Conservation (phyloP, 116 monocot genomes). For the Iris pallida region DNA sequence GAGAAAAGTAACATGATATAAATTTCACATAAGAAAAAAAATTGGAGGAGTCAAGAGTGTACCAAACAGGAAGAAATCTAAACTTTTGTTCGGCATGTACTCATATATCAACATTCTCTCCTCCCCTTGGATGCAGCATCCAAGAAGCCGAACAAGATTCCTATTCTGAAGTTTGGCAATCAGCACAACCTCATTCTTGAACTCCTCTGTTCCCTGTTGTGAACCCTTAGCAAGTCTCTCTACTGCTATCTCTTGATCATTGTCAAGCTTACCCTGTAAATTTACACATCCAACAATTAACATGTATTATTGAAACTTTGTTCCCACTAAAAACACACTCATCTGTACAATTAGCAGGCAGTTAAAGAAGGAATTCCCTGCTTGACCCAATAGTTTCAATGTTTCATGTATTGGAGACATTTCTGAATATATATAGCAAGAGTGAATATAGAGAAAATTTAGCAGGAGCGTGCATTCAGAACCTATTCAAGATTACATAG, state of each 20-base stretch:
- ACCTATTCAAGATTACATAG: no score
- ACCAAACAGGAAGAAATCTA: constrained; percentile 77
- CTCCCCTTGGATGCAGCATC: constrained; percentile 64
- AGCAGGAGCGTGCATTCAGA: no score
- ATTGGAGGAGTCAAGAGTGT: not conserved
- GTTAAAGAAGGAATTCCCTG: no score
- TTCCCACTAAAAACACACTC: constrained; percentile 12
- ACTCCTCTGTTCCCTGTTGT: constrained; percentile 62
- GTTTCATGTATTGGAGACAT: no score
- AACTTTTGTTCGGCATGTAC: constrained; percentile 74
- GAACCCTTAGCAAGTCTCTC: constrained; percentile 65
- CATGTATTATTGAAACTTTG: not conserved
- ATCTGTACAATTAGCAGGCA: not conserved
- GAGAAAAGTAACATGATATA: no score
- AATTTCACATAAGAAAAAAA: not conserved
- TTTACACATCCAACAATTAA: not conserved
- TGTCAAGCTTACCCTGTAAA: constrained; percentile 43
- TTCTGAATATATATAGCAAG: no score
- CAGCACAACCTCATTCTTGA: constrained; percentile 68
- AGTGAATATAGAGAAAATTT: no score
- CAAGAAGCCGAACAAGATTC: constrained; percentile 62
- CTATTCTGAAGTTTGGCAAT: constrained; percentile 74
- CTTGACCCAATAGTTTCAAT: no score
- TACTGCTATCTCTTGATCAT: constrained; percentile 49
- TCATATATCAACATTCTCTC: constrained; percentile 77